Evolutionary conservation across 345 rosid genomes (phyloP).

Genomic region (Triadica sebifera): DNA sequence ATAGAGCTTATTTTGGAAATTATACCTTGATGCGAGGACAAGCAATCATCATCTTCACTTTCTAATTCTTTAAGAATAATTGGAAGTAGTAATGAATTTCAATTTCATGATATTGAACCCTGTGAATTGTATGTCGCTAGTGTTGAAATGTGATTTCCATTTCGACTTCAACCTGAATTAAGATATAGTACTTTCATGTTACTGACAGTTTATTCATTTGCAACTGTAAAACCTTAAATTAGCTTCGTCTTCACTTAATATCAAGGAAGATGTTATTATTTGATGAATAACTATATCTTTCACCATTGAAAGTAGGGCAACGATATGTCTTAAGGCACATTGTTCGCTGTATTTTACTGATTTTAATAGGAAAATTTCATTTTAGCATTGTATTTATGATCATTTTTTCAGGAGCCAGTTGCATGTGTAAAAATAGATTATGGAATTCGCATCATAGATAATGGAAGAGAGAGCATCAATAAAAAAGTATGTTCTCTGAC

Average conservation of each 20-base stretch:
- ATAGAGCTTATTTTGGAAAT: no score
- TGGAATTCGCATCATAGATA: constrained; percentile 76
- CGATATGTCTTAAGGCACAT: no score
- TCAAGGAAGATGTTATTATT: no score
- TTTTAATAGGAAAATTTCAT: not conserved
- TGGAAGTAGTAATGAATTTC: not conserved
- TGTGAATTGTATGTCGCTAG: not conserved
- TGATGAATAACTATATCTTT: no score
- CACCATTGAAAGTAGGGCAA: no score
- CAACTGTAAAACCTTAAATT: not conserved
- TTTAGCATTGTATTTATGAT: not conserved
- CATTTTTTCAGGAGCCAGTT: constrained; percentile 56
- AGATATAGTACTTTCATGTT: no score
- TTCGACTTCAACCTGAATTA: not conserved
- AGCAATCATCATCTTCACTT: not conserved
- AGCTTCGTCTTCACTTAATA: no score
- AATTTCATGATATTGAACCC: not conserved
- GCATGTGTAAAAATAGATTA: constrained; percentile 69
- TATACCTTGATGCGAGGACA: no score
- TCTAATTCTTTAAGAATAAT: not conserved
- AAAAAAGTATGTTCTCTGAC: constrained; percentile 53
- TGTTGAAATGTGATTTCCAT: not conserved
- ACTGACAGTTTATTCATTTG: not conserved
- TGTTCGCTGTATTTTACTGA: no score
- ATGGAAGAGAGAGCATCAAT: constrained; percentile 84